Conservation (phyloP, 2,329 filamentous ascomycete genomes). For the Botryotinia globosa region DNA sequence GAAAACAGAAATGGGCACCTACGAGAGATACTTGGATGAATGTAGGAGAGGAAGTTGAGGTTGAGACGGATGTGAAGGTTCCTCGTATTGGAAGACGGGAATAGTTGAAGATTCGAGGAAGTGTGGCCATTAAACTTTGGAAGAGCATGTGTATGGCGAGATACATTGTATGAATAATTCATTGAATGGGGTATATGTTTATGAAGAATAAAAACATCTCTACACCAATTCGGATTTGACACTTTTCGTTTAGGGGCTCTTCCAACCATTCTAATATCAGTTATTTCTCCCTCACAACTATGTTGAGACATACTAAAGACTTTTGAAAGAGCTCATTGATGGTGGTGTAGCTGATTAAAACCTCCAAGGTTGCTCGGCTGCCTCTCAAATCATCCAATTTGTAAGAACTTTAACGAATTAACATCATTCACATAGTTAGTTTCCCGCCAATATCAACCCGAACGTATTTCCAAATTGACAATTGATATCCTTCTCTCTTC, state of each 20-base stretch:
- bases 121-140: background rate
- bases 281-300: background rate
- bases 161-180: conserved; percentile 1
- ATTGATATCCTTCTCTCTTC: background rate
- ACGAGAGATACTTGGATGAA: conserved; percentile 34
- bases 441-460: background rate
- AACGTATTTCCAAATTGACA: background rate
- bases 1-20: conserved; percentile 57
- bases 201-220: background rate
- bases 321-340: background rate
- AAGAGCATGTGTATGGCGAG: background rate
- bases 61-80: conserved; percentile 34
- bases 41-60: conserved; percentile 36
- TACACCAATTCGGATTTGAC: background rate
- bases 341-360: background rate
- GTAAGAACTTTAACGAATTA: background rate
- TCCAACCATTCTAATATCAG: background rate
- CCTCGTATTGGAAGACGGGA: conserved; percentile 12
- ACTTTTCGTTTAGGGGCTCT: background rate
- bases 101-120: background rate
- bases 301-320: background rate
- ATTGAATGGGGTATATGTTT: background rate
- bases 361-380: background rate
- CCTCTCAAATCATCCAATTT: background rate
- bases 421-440: background rate